phyloP scores from a whole-genome alignment of 2,329 filamentous ascomycete species.

The Pyrenochaeta sp. region DNA sequence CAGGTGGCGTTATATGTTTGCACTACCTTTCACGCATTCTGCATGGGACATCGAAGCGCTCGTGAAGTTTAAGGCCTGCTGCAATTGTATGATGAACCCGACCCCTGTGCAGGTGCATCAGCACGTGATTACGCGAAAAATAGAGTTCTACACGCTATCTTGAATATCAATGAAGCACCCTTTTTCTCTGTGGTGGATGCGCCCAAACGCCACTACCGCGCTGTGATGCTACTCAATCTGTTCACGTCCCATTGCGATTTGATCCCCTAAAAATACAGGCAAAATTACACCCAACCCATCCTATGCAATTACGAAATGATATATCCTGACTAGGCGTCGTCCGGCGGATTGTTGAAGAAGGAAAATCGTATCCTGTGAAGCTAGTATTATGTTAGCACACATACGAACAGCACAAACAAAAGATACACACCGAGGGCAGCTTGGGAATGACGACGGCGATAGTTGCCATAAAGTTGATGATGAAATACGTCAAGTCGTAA shows the following conservation, averaged over 20 bases:
- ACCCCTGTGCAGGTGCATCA: conserved; percentile 5
- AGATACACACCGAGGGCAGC: conserved; percentile 81
- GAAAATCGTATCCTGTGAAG: conserved; percentile 51
- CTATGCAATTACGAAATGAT: conserved; percentile 25
- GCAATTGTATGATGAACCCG: conserved; percentile 8
- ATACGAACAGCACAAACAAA: background rate
- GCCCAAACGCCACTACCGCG: conserved; percentile 36
- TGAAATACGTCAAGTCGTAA: conserved; percentile 96
- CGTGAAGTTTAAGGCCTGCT: background rate
- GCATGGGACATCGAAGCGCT: too few species aligned
- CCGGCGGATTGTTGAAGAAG: conserved; percentile 50
- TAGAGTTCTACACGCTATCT: conserved; percentile 1
- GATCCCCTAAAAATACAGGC: conserved; percentile 45
- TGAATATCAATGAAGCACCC: conserved; percentile 19
- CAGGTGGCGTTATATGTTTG: too few species aligned
- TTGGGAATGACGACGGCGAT: conserved; percentile 95
- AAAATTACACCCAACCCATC: conserved; percentile 36
- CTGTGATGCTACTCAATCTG: conserved; percentile 42
- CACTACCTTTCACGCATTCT: too few species aligned
- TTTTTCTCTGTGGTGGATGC: conserved; percentile 11
- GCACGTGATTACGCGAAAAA: conserved; percentile 16
- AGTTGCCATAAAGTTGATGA: conserved; percentile 94
- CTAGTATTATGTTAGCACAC: conserved; percentile 28
- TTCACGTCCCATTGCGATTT: conserved; percentile 26
- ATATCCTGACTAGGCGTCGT: conserved; percentile 37